Conservation (phyloP, 257 asterid species). For the Forsythia suspensa region DNA sequence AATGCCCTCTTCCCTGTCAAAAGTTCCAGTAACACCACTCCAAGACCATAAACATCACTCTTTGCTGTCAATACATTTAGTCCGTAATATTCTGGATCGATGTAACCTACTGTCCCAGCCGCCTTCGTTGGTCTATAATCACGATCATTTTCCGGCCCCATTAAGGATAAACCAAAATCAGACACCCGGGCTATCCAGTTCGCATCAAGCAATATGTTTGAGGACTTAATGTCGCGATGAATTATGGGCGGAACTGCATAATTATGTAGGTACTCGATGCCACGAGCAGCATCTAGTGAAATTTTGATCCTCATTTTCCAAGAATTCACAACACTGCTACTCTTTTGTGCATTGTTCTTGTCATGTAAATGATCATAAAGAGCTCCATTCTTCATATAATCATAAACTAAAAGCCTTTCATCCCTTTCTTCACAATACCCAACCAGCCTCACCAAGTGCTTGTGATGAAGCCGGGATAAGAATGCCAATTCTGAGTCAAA, state of each 20-base stretch:
- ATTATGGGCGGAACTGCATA: conserved; percentile 89
- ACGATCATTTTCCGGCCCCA: conserved; percentile 56
- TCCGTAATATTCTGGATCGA: conserved; percentile 78
- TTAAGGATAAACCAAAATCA: conserved; percentile 75
- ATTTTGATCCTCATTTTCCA: conserved; percentile 84
- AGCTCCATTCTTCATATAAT: conserved; percentile 89
- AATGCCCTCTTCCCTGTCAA: conserved; percentile 78
- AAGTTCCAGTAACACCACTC: conserved; percentile 70
- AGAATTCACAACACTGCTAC: conserved; percentile 56
- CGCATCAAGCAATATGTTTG: conserved; percentile 71
- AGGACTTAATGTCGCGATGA: conserved; percentile 86
- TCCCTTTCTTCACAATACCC: conserved; percentile 83
- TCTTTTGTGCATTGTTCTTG: conserved; percentile 56
- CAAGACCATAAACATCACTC: conserved; percentile 87
- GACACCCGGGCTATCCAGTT: conserved; percentile 75
- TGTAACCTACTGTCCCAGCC: conserved; percentile 84
- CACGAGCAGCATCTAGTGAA: conserved; percentile 78
- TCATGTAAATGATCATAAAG: conserved; percentile 69
- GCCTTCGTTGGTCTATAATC: conserved; percentile 53
- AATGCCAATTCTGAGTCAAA: conserved; percentile 82
- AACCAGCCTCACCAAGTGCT: conserved; percentile 73
- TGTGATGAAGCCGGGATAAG: conserved; percentile 87
- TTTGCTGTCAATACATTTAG: conserved; percentile 73
- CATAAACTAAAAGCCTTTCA: conserved; percentile 76
- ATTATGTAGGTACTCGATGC: conserved; percentile 79